Conservation (phyloP, 1,139 yeast genomes). For the Protomyces inundatus region DNA sequence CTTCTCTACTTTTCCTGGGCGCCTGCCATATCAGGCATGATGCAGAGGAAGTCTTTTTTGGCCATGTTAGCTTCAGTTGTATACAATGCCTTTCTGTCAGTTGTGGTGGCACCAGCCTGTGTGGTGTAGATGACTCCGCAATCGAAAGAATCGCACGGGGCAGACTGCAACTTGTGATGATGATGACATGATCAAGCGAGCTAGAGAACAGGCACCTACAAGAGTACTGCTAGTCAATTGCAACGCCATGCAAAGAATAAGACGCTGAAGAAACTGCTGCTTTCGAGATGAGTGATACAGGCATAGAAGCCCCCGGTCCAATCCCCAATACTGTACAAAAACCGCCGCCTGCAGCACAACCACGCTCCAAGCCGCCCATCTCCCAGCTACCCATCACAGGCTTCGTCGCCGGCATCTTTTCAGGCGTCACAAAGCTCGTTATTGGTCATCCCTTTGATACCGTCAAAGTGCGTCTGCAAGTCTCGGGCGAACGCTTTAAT, state of each 20-base stretch:
- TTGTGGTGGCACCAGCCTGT: no score
- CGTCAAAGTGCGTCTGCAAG: conserved; percentile 79
- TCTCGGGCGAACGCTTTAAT: conserved; percentile 68
- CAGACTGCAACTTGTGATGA: no score
- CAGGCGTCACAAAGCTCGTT: conserved; percentile 78
- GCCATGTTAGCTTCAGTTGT: neutral
- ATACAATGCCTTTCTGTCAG: no score
- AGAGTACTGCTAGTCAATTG: no score
- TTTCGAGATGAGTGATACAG: neutral
- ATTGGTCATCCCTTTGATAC: conserved; percentile 96
- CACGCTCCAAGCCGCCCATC: conserved; percentile 6
- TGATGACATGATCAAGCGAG: no score
- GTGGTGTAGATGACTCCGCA: no score
- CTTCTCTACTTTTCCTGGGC: conserved; percentile 15
- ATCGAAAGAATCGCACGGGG: no score
- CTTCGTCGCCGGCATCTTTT: conserved; percentile 65
- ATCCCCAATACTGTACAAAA: neutral
- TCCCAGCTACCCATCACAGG: conserved; percentile 15
- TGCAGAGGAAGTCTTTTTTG: conserved; percentile 10
- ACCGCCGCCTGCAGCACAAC: neutral
- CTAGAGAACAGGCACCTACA: no score
- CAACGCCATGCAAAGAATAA: no score
- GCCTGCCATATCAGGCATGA: conserved; percentile 15
- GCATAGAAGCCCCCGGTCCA: neutral
- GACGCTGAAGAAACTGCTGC: no score